These are phyloP conservation scores for Gremmenia infestans DNA, from an alignment of 2,329 filamentous ascomycete genomes.

Conservation along the genomic window DNA sequence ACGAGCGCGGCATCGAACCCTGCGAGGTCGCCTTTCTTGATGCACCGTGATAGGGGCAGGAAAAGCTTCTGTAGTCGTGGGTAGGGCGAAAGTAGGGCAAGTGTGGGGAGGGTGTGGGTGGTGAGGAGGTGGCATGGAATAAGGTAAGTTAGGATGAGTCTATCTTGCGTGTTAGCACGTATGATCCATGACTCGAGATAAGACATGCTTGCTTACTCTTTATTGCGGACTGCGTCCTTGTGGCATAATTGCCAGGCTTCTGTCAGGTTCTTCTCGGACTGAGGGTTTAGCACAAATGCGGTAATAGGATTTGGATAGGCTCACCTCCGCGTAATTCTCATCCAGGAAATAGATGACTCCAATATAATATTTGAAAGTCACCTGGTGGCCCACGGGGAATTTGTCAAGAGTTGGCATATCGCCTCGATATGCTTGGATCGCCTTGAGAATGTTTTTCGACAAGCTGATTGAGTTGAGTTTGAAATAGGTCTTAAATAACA, in stretches of 20 bases:
- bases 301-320: constrained; percentile 13
- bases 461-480: constrained; percentile 86
- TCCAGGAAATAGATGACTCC: constrained; percentile 92
- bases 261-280: constrained; percentile 76
- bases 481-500: constrained; percentile 98
- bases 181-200: constrained; percentile 1
- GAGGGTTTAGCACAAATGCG: constrained; percentile 3
- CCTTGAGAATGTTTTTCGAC: constrained; percentile 83
- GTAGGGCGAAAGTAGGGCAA: constrained; percentile 65
- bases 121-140: constrained; percentile 91
- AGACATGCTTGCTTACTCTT: constrained; percentile 56
- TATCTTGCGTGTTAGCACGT: constrained; percentile 35
- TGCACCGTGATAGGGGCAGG: constrained; percentile 69
- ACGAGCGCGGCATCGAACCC: constrained; percentile 80
- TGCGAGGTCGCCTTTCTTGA: constrained; percentile 75
- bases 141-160: constrained; percentile 87
- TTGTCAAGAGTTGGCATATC: constrained; percentile 76
- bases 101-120: constrained; percentile 75
- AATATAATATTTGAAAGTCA: constrained; percentile 95
- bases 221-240: constrained; percentile 65
- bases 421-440: constrained; percentile 67
- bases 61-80: constrained; percentile 75
- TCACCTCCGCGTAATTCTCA: constrained; percentile 79
- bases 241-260: constrained; percentile 81
- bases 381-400: constrained; percentile 85